Evolutionary conservation across 768 basidiomycete genomes (phyloP).

Genomic region (Mycena amicta): DNA sequence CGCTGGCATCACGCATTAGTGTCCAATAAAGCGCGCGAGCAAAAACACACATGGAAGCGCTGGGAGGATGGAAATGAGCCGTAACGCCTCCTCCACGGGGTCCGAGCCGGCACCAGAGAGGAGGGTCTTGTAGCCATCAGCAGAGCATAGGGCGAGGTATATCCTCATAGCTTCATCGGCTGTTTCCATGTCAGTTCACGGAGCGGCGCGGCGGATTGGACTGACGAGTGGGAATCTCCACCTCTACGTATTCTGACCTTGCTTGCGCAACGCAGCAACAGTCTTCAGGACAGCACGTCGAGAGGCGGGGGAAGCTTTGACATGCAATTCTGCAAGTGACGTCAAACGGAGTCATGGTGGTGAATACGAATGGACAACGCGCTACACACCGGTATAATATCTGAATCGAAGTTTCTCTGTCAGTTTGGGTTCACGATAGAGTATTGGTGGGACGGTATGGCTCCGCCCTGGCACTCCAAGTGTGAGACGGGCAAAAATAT

Average conservation of each 20-base stretch:
- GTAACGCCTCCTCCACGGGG: slow-evolving; percentile 4
- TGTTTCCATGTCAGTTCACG: too few relatives aligned
- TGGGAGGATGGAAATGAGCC: background rate
- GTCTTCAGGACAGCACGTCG: slow-evolving; percentile 52
- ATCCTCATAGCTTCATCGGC: slow-evolving; percentile 1
- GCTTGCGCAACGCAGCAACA: slow-evolving; percentile 41
- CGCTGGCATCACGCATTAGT: too few relatives aligned
- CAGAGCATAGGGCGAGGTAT: background rate
- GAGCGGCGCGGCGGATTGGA: too few relatives aligned
- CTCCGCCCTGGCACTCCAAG: slow-evolving; percentile 5
- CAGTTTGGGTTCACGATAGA: slow-evolving; percentile 5
- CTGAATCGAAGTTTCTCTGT: slow-evolving; percentile 37
- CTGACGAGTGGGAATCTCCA: background rate
- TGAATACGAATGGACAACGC: too few relatives aligned
- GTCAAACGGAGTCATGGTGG: too few relatives aligned
- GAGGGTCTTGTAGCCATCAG: slow-evolving; percentile 15
- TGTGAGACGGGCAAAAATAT: slow-evolving; percentile 8
- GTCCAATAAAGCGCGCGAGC: too few relatives aligned
- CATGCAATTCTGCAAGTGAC: slow-evolving; percentile 50
- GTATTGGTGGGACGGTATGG: slow-evolving; percentile 3
- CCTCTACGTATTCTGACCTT: slow-evolving; percentile 55
- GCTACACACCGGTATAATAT: too few relatives aligned
- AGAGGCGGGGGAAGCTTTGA: slow-evolving; percentile 62
- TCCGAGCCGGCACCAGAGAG: slow-evolving; percentile 6
- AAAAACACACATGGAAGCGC: background rate